These are phyloP conservation scores for Mycena citricolor DNA, from an alignment of 1,284 basidiomycete genomes.

Conservation along the genomic window DNA sequence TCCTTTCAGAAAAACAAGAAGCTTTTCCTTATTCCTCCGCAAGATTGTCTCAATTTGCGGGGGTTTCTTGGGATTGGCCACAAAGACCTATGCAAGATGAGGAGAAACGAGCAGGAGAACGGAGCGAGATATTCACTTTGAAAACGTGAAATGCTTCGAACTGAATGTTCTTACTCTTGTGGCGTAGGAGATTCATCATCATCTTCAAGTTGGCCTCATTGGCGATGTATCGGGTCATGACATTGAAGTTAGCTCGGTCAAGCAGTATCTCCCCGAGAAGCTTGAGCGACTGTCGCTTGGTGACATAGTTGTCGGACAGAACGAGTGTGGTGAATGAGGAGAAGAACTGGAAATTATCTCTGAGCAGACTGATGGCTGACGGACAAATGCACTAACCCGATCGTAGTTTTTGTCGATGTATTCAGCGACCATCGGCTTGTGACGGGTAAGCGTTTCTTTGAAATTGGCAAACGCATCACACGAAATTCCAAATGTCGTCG, in stretches of 20 bases:
- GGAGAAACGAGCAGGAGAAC: neutral
- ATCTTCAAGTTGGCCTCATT: constrained; percentile 94
- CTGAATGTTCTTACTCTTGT: constrained; percentile 99
- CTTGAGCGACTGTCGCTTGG: constrained; percentile 99
- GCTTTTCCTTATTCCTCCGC: constrained; percentile 90
- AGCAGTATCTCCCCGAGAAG: constrained; percentile 96
- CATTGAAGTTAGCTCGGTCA: constrained; percentile 95
- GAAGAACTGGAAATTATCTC: constrained; percentile 74
- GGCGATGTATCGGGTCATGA: constrained; percentile 98
- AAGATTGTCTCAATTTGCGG: constrained; percentile 92
- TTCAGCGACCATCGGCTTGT: constrained; percentile 95
- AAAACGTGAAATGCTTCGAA: constrained; percentile 99
- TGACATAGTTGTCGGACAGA: constrained; percentile 94
- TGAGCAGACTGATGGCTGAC: constrained; percentile 10
- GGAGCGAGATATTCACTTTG: constrained; percentile 65
- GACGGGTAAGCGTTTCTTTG: constrained; percentile 93
- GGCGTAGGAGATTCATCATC: constrained; percentile 99
- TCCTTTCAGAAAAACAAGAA: constrained; percentile 84
- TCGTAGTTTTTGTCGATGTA: constrained; percentile 98
- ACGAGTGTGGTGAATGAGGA: constrained; percentile 91
- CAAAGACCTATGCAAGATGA: constrained; percentile 73
- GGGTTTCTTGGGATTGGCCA: constrained; percentile 99
- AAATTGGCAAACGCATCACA: constrained; percentile 97
- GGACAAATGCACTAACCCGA: constrained; percentile 52
- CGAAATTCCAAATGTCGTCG: constrained; percentile 96